phyloP scores from a whole-genome alignment of 345 rosid genomes.

The Aquilaria yunnanensis region DNA sequence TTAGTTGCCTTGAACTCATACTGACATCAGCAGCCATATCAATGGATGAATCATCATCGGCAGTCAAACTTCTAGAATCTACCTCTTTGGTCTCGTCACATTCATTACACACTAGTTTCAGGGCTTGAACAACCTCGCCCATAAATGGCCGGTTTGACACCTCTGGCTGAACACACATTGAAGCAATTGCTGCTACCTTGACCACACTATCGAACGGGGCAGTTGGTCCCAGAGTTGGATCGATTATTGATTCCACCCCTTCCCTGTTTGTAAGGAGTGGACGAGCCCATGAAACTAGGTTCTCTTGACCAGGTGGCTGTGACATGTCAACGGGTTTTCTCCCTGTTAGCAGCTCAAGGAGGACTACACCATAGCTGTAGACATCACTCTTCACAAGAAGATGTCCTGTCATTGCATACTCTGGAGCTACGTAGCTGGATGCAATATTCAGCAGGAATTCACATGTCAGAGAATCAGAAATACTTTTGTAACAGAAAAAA shows the following conservation, averaged over 20 bases:
- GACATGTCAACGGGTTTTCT: constrained; percentile 92
- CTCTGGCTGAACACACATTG: constrained; percentile 96
- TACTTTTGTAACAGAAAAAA: not conserved
- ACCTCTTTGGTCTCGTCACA: constrained; percentile 75
- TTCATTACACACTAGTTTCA: constrained; percentile 81
- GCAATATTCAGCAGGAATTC: constrained; percentile 6
- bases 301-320: constrained; percentile 86
- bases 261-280: constrained; percentile 70
- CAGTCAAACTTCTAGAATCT: constrained; percentile 45
- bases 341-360: constrained; percentile 88
- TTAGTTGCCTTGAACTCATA: constrained; percentile 36
- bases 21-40: constrained; percentile 41
- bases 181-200: constrained; percentile 92
- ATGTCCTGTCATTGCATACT: constrained; percentile 99
- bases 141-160: constrained; percentile 94
- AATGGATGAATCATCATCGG: constrained; percentile 35
- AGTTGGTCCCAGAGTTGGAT: constrained; percentile 56
- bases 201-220: constrained; percentile 73
- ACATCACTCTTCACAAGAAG: constrained; percentile 98
- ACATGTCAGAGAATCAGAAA: constrained; percentile 2
- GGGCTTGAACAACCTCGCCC: constrained; percentile 99
- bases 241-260: constrained; percentile 65
- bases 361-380: constrained; percentile 97
- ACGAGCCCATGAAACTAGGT: constrained; percentile 88
- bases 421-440: constrained; percentile 90